These are phyloP conservation scores for Chaetomium cochliodes DNA, from an alignment of 495 filamentous ascomycete genomes.

Conservation along the genomic window DNA sequence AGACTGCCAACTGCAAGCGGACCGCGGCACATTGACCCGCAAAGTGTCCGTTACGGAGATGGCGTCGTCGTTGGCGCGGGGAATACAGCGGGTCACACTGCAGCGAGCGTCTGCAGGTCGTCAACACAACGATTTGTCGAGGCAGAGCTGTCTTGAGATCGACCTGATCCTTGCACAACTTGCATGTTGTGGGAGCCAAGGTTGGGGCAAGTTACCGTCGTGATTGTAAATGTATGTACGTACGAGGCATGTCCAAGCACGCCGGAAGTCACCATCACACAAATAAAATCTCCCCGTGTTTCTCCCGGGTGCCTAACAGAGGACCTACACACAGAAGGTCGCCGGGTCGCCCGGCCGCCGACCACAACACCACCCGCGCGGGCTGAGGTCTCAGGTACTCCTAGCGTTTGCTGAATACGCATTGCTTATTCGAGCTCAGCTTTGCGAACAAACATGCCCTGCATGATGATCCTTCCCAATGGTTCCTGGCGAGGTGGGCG, in stretches of 20 bases:
- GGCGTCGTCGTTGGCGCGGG: background rate
- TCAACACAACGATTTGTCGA: background rate
- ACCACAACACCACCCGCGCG: background rate
- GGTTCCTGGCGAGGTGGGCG: background rate
- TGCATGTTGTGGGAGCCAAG: conserved; percentile 1
- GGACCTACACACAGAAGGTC: background rate
- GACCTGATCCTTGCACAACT: conserved; percentile 14
- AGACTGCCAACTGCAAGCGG: background rate
- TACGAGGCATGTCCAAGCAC: no score
- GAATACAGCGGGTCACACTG: conserved; percentile 6
- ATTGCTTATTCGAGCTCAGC: background rate
- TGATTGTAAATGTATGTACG: no score
- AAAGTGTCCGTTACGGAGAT: background rate
- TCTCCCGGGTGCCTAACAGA: background rate
- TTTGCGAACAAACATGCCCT: background rate
- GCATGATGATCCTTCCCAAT: background rate
- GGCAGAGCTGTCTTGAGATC: conserved; percentile 10
- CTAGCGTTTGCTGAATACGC: background rate
- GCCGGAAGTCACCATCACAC: no score
- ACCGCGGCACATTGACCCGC: conserved; percentile 12
- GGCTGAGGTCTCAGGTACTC: background rate
- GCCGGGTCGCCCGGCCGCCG: conserved; percentile 8
- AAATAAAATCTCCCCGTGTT: background rate
- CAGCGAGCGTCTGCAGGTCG: conserved; percentile 5
- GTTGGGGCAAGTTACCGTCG: background rate